Evolutionary conservation across 345 rosid genomes (phyloP), one percentile per base, ranked within the genome.

Genomic region (Draba incana): DNA sequence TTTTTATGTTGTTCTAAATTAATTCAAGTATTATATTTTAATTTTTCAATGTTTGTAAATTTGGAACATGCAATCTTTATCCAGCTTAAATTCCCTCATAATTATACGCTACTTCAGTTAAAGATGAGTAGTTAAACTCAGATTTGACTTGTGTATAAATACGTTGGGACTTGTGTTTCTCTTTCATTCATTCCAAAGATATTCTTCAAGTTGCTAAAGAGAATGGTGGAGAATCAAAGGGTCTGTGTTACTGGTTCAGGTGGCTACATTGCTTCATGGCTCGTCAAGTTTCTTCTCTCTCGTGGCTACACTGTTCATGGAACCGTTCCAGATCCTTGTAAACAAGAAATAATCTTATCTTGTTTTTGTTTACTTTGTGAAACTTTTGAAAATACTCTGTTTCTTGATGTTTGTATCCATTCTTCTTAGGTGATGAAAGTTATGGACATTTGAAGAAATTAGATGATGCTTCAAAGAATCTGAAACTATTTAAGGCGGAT

Each of bases 171-270:
- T 1, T 74, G 57, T 74, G 37, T 27, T 60, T 28, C 37, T 6
- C 50, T 53, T 15, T 59, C 45, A 13, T 46, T 60, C 68, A 74
- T 62, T 51, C 31, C 68, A 74, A 66, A 59, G 48, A 39, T 10
- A 45, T 52, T 41, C 45, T 39, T 28, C 27, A 46, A 65, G 14
- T 50, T 52, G 57, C 45, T 60, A 14, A 64, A 72, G 57, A 63
- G 45, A 60, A 66, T 72, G 74, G 62, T 12, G 10, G 71, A 62
- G 10, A 69, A 51, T 45, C 75, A 63, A 66, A 73, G 56, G 25
- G 80, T 83, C 20, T 86, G 88, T 47, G 92, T 80, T 25, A 88
- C 87, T 11, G 88, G 88, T 31, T 81, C 96, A 35, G 89, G 88
- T 75, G 95, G 89, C 13, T 75, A 48, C 50, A 62, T 75, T 4